Conservation (phyloP, 2,329 filamentous ascomycete genomes). For the Epichloe sp. region DNA sequence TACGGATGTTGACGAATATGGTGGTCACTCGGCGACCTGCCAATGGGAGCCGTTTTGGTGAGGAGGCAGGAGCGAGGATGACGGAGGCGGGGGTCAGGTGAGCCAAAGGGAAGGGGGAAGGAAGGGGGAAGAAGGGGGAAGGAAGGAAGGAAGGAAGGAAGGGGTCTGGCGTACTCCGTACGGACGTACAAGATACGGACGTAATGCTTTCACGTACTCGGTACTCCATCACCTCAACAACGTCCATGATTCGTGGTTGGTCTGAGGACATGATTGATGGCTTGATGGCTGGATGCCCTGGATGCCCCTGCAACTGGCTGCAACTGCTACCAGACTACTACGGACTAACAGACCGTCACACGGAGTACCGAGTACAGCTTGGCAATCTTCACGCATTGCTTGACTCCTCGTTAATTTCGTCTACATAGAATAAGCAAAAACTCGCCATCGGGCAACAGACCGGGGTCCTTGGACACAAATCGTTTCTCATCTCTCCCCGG, state of each 20-base stretch:
- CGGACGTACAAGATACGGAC: slow-evolving; percentile 6
- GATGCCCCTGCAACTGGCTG: not conserved
- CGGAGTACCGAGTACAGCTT: too few relatives aligned
- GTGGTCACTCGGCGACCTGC: too few relatives aligned
- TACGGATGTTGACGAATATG: not conserved
- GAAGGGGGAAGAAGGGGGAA: too few relatives aligned
- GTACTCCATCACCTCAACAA: not conserved
- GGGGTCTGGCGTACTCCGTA: not conserved
- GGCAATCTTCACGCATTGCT: too few relatives aligned
- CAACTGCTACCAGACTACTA: not conserved
- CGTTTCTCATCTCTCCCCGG: not conserved
- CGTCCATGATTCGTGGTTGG: not conserved
- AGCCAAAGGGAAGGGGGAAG: not conserved
- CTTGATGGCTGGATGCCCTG: not conserved
- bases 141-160: not conserved
- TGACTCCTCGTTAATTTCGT: too few relatives aligned
- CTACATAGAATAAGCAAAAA: too few relatives aligned
- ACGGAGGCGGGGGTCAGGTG: not conserved
- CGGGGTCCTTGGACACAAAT: not conserved
- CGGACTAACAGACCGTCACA: too few relatives aligned
- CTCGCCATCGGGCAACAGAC: too few relatives aligned
- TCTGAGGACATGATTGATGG: not conserved
- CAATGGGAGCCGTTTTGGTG: too few relatives aligned
- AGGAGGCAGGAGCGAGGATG: not conserved
- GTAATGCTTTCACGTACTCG: slow-evolving; percentile 15